Conservation (phyloP, 1,284 basidiomycete species). For the Ceratorhiza oryzae-sativae region DNA sequence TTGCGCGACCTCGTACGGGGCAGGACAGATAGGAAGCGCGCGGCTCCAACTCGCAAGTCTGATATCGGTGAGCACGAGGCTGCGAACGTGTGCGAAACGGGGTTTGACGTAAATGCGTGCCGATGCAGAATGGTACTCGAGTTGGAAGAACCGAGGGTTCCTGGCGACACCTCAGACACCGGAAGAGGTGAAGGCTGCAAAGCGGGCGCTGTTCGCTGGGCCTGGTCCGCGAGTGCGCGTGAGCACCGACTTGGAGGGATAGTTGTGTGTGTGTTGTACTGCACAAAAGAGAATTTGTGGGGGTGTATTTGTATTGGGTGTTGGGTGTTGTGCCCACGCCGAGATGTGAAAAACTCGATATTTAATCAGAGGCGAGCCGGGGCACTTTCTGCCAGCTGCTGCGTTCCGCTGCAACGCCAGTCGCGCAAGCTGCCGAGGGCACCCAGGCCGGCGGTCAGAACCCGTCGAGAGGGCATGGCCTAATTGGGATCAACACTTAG, state of each 20-base stretch:
- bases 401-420: neutral
- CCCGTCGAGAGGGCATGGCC: neutral
- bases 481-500: constrained; percentile 12
- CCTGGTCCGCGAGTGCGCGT: constrained; percentile 11
- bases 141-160: constrained; percentile 74
- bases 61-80: constrained; percentile 74
- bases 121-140: constrained; percentile 78
- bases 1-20: constrained; percentile 83
- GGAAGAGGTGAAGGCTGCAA: constrained; percentile 31
- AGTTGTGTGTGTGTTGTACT: neutral
- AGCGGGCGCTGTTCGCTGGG: constrained; percentile 17
- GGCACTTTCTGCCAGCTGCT: neutral
- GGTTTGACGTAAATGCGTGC: constrained; percentile 27
- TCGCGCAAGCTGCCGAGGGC: neutral
- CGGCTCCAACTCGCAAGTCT: constrained; percentile 81
- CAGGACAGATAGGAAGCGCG: constrained; percentile 69
- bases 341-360: neutral
- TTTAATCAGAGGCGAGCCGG: neutral
- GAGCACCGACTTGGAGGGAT: constrained; percentile 27
- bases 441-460: neutral
- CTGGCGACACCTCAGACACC: constrained; percentile 57
- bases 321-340: neutral
- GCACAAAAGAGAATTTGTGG: neutral
- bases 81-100: constrained; percentile 15
- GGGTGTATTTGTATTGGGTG: neutral